These are phyloP conservation scores for Kwoniella europaea DNA, from an alignment of 768 basidiomycete species.

Conservation along the genomic window DNA sequence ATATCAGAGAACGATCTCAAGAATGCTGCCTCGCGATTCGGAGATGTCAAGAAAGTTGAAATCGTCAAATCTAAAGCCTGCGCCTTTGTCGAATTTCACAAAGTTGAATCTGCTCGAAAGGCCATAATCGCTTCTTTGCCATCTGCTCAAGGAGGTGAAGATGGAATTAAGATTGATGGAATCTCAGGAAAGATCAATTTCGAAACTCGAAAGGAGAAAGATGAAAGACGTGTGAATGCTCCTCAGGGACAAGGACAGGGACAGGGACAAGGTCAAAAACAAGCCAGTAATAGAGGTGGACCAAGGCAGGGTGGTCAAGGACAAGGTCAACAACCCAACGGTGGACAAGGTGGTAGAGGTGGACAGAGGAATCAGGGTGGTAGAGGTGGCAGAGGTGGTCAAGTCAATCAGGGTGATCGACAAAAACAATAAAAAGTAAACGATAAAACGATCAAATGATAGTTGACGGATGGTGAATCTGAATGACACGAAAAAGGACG, in stretches of 20 bases:
- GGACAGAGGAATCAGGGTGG: constrained; percentile 21
- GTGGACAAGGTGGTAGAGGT: constrained; percentile 27
- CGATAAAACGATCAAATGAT: neutral
- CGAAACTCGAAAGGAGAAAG: constrained; percentile 89
- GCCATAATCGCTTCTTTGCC: constrained; percentile 80
- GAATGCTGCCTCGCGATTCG: constrained; percentile 53
- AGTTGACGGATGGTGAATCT: neutral
- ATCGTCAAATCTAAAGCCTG: constrained; percentile 32
- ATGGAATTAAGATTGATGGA: constrained; percentile 76
- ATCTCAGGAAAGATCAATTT: constrained; percentile 68
- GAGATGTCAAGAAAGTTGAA: constrained; percentile 28
- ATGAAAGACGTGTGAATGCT: constrained; percentile 64
- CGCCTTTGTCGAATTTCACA: constrained; percentile 71
- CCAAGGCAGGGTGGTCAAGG: constrained; percentile 30
- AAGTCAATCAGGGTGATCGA: constrained; percentile 10
- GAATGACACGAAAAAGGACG: too few relatives aligned
- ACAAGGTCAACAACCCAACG: constrained; percentile 14
- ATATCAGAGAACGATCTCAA: constrained; percentile 48
- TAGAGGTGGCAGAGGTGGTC: constrained; percentile 10
- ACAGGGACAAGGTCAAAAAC: constrained; percentile 20
- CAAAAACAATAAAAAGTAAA: constrained; percentile 1
- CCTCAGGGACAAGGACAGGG: constrained; percentile 13
- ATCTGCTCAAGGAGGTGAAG: constrained; percentile 76
- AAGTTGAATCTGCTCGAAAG: constrained; percentile 77
- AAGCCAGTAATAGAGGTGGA: constrained; percentile 19